A percentile compares a stretch with the other conserved stretches of the same genome.
Evolutionary conservation across 192 early-diverging fungal genomes (phyloP).

Genomic region (Kickxella alabastrina): DNA sequence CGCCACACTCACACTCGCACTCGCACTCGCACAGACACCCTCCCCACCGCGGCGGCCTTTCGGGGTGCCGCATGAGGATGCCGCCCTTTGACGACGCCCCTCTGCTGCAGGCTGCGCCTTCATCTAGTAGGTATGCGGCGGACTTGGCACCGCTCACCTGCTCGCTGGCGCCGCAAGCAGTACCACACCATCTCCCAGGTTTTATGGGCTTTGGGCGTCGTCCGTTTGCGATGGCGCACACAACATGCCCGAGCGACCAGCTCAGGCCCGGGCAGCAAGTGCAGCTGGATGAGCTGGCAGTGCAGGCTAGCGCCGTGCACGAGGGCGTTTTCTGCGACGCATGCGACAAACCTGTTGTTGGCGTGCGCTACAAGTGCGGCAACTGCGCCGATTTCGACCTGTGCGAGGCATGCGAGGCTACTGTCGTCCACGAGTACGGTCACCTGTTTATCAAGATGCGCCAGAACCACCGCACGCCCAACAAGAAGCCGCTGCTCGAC

Average conservation of each 20-base stretch:
- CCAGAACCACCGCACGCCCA: slow-evolving; percentile 14
- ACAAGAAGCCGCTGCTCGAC: slow-evolving; percentile 17
- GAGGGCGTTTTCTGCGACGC: slow-evolving; percentile 25
- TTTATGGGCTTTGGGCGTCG: not conserved
- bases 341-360: slow-evolving; percentile 71
- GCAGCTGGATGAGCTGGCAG: no score
- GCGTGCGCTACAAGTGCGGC: slow-evolving; percentile 88
- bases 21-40: not conserved
- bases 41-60: slow-evolving; percentile 2
- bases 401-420: slow-evolving; percentile 86
- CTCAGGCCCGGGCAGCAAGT: no score
- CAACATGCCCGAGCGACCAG: slow-evolving; percentile 1
- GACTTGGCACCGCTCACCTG: not conserved
- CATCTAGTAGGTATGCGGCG: no score
- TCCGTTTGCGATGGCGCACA: slow-evolving; percentile 1
- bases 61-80: slow-evolving; percentile 2
- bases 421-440: slow-evolving; percentile 59
- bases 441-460: slow-evolving; percentile 91
- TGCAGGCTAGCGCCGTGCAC: slow-evolving; percentile 5
- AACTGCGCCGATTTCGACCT: slow-evolving; percentile 94
- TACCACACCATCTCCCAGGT: not conserved
- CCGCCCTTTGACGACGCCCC: slow-evolving; percentile 11
- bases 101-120: not conserved
- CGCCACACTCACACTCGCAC: slow-evolving; percentile 8
- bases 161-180: not conserved